These are phyloP conservation scores for Lepidium sativum DNA, from an alignment of 345 rosid species.

Conservation along the genomic window DNA sequence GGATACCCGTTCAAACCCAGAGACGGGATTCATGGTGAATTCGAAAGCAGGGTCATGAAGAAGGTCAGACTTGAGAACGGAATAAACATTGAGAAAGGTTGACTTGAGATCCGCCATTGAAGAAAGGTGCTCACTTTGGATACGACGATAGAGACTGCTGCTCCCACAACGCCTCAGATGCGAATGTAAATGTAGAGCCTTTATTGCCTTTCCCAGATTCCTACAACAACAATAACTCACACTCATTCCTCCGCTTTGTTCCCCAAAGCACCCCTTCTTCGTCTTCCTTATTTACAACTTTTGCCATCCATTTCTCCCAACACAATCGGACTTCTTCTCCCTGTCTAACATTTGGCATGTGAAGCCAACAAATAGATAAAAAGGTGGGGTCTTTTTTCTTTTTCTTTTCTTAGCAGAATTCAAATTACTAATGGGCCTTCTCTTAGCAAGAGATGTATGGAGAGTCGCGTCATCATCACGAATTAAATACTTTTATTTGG, in stretches of 20 bases:
- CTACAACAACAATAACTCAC: constrained; percentile 22
- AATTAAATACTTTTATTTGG: too few relatives aligned
- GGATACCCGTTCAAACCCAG: constrained; percentile 66
- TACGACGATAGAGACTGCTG: constrained; percentile 12
- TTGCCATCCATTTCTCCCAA: background rate
- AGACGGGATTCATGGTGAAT: constrained; percentile 64
- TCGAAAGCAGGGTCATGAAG: constrained; percentile 80
- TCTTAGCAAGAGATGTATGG: too few relatives aligned
- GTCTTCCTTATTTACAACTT: background rate
- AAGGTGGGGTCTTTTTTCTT: background rate
- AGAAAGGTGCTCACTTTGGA: constrained; percentile 9
- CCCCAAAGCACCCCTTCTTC: background rate
- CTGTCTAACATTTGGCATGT: background rate
- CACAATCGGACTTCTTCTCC: background rate
- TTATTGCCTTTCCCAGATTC: constrained; percentile 13
- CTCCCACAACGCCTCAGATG: background rate
- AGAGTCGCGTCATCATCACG: too few relatives aligned
- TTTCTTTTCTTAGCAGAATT: background rate
- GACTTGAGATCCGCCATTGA: constrained; percentile 76
- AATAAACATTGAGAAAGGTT: constrained; percentile 50
- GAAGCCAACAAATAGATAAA: background rate
- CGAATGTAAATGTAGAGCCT: constrained; percentile 2
- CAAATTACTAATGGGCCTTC: background rate
- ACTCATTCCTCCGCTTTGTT: background rate
- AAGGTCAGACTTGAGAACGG: constrained; percentile 58